Evolutionary conservation across 352 stramenopile genomes (phyloP).

Genomic region (Peronospora tabacina): DNA sequence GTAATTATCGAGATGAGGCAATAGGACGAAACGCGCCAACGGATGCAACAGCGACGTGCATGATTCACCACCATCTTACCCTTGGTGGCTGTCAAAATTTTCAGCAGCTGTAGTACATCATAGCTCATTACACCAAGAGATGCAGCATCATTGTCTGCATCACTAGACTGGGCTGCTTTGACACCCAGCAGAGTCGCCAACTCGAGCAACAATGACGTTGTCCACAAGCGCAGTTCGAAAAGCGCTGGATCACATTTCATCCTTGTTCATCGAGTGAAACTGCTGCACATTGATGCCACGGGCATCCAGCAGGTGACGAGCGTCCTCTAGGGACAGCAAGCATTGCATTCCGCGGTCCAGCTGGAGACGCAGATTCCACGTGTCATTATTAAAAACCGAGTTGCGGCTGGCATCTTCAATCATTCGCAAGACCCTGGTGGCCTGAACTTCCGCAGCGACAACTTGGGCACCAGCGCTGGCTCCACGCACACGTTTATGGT

Average conservation of each 20-base stretch:
- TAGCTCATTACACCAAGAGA: slow-evolving; percentile 34
- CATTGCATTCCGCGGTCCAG: too few relatives aligned
- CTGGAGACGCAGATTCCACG: too few relatives aligned
- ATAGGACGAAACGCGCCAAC: slow-evolving; percentile 66
- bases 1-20: slow-evolving; percentile 58
- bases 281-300: too few relatives aligned
- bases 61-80: slow-evolving; percentile 72
- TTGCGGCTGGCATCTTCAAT: too few relatives aligned
- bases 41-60: slow-evolving; percentile 62
- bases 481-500: too few relatives aligned
- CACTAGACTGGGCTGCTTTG: slow-evolving; percentile 16
- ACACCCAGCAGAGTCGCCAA: slow-evolving; percentile 60
- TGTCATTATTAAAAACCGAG: too few relatives aligned
- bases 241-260: slow-evolving; percentile 69
- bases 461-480: too few relatives aligned
- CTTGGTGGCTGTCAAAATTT: slow-evolving; percentile 53
- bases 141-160: slow-evolving; percentile 8
- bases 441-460: too few relatives aligned
- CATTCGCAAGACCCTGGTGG: too few relatives aligned
- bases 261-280: slow-evolving; percentile 51
- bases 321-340: too few relatives aligned
- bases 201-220: slow-evolving; percentile 61
- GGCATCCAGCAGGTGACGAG: too few relatives aligned
- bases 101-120: slow-evolving; percentile 44
- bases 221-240: slow-evolving; percentile 52